Evolutionary conservation across 495 filamentous ascomycete species (phyloP), one percentile per base, ranked within the genome.

Genomic region (Penicillium chermesinum): DNA sequence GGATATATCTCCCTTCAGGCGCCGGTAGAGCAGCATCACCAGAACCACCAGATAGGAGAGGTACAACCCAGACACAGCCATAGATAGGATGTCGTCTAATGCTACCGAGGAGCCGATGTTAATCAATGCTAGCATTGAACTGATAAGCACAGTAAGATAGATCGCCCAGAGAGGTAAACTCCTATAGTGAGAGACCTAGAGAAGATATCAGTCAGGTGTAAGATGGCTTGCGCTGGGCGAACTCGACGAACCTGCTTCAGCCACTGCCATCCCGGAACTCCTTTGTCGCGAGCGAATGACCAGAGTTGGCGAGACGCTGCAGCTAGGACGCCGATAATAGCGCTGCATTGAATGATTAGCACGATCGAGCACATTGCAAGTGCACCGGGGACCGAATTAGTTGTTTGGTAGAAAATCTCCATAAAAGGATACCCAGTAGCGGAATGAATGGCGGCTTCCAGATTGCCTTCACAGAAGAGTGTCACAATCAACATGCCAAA

Each of bases 271-370:
- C 35, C 35, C 1, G 53, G 53, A 19, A 55, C 43, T 4, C 47
- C 53, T 9, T 44, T 36, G 43, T 55, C 53, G 30, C 53, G 43
- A 14, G 53, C 38, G 25, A 55, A 55, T 1, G 77, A 72, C 76
- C 77, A 83, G 17, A 75, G 62, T 54, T 78, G 67, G 2, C 79
- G 69, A 7, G 77, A 79, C 1, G 72, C 56, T 0, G 77, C 70
- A 15, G 78, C 76, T 27, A 75, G 46, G 48, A 70, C 63, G 7
- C 72, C 66, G 10, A 79, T 69, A 0, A 64, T 64, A 0, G 65
- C 68, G 10, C 63, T 69, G 17, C 66, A 50, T 4, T 59, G 61
- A 43, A 77, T 63, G 1, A 71, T 56, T 0, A 74, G 65, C 1
- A 80, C 37, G 13, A 80, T 69, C 5, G 65, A 63, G 2, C 58